A percentile compares a stretch with the other conserved stretches of the same genome.
phyloP scores from a whole-genome alignment of 768 basidiomycete genomes.

The Pleurotus ostreatus region DNA sequence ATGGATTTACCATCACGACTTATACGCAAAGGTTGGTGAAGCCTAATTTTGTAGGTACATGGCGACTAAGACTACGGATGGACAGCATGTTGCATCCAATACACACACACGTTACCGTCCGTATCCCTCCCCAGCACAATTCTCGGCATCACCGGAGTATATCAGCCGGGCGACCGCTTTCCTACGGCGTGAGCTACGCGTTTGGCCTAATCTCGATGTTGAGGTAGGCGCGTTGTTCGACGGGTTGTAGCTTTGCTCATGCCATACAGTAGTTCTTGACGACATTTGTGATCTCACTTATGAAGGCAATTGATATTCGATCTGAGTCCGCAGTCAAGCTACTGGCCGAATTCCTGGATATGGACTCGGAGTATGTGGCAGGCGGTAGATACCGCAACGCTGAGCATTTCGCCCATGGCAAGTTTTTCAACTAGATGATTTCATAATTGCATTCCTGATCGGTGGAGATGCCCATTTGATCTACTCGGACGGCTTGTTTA shows the following conservation, averaged over 20 bases:
- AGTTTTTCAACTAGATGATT: slow-evolving; percentile 19
- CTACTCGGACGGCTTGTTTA: slow-evolving; percentile 21
- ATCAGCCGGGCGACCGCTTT: slow-evolving; percentile 77
- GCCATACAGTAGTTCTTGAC: slow-evolving; percentile 66
- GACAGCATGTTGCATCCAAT: slow-evolving; percentile 89
- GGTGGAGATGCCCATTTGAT: background rate
- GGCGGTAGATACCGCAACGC: slow-evolving; percentile 65
- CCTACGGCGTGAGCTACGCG: slow-evolving; percentile 77
- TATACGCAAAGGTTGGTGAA: slow-evolving; percentile 78
- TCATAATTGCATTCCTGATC: background rate
- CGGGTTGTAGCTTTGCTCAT: slow-evolving; percentile 15
- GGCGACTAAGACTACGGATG: slow-evolving; percentile 6
- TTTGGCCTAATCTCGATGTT: slow-evolving; percentile 84
- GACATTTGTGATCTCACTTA: slow-evolving; percentile 82
- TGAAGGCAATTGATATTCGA: slow-evolving; percentile 91
- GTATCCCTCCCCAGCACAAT: slow-evolving; percentile 82
- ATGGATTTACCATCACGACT: slow-evolving; percentile 75
- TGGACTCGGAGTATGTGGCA: slow-evolving; percentile 54
- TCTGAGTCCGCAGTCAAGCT: slow-evolving; percentile 83
- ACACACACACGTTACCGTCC: slow-evolving; percentile 83
- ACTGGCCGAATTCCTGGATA: slow-evolving; percentile 85
- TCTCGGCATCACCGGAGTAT: slow-evolving; percentile 70
- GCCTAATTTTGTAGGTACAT: slow-evolving; percentile 6
- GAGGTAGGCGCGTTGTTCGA: slow-evolving; percentile 45
- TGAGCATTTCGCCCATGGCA: slow-evolving; percentile 94